phyloP scores from a whole-genome alignment of 2,329 filamentous ascomycete species.

The Arthrobotrys musiformis region DNA sequence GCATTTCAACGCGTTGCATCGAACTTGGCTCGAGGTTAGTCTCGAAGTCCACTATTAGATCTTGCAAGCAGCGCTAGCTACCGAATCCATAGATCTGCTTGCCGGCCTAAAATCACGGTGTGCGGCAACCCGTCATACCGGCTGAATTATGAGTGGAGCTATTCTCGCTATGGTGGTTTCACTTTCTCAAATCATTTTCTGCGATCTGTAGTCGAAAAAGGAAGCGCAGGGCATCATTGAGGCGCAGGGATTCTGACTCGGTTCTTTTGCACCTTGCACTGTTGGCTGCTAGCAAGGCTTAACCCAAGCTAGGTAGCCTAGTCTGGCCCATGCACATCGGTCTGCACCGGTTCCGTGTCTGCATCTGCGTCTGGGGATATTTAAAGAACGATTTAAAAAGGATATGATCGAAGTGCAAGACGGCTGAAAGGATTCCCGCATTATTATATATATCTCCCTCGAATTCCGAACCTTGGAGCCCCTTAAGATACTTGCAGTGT shows the following conservation, averaged over 20 bases:
- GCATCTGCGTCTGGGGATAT: not conserved
- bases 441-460: no score
- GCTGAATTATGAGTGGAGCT: no score
- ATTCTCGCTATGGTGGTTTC: not conserved
- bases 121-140: not conserved
- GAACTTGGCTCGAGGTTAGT: no score
- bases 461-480: no score
- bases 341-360: no score
- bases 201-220: no score
- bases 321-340: no score
- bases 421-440: not conserved
- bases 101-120: not conserved
- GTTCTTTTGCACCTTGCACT: not conserved
- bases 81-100: no score
- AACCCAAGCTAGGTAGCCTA: slow-evolving; percentile 30
- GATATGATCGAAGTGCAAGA: not conserved
- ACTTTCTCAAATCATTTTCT: slow-evolving; percentile 28
- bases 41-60: no score
- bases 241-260: slow-evolving; percentile 18
- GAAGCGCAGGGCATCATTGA: slow-evolving; percentile 21
- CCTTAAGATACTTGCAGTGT: no score
- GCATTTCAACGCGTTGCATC: no score
- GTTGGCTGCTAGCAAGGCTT: slow-evolving; percentile 2
- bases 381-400: not conserved
- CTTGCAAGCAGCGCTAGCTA: no score